These are phyloP conservation scores for Stipa capillata DNA, from an alignment of 176 grass and related monocot genomes.

Conservation along the genomic window DNA sequence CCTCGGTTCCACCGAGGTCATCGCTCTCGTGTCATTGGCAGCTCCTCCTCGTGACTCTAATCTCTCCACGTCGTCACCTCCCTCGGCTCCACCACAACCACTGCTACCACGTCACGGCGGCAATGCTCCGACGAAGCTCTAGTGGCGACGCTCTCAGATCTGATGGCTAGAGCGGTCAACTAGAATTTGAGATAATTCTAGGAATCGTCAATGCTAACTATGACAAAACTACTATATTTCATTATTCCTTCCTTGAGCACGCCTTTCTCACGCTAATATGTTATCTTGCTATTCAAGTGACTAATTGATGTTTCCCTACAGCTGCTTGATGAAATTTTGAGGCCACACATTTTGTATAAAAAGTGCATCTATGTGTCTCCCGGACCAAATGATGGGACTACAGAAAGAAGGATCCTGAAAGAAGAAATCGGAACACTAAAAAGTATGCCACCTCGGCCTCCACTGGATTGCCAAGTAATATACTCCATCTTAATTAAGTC, in stretches of 20 bases:
- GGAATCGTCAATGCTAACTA: no score
- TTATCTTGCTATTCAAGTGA: not conserved
- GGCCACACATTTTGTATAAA: constrained; percentile 19
- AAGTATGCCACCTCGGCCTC: constrained; percentile 11
- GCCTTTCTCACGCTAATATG: not conserved
- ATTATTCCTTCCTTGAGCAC: not conserved
- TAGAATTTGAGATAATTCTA: no score
- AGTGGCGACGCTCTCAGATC: no score
- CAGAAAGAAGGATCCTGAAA: constrained; percentile 1
- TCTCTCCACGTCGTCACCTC: no score
- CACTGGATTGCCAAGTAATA: constrained; percentile 38
- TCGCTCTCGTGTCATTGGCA: no score
- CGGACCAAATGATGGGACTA: not conserved
- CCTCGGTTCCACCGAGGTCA: no score
- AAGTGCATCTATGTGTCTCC: constrained; percentile 20
- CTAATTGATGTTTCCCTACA: constrained; percentile 10
- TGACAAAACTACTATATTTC: not conserved
- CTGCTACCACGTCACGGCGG: no score
- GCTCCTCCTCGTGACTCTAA: no score
- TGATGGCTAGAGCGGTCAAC: no score
- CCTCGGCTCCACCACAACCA: no score
- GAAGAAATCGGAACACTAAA: not conserved
- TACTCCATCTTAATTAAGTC: not conserved
- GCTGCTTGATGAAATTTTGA: not conserved
- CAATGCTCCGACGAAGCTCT: no score